These are phyloP conservation scores for Actinomortierella ambigua DNA, from an alignment of 371 early-diverging fungal genomes.

Conservation along the genomic window DNA sequence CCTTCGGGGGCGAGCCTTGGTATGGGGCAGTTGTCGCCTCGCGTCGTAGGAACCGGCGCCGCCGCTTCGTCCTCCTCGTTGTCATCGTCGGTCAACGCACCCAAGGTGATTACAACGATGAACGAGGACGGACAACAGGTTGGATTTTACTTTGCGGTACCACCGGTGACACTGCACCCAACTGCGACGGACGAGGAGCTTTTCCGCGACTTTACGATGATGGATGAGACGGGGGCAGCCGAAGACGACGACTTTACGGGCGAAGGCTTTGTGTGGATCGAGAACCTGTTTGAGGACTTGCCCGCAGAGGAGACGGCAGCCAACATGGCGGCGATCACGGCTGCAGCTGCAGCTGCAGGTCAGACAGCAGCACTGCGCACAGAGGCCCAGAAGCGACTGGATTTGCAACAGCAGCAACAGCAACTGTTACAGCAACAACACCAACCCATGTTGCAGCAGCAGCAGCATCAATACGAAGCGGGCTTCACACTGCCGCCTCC, in stretches of 20 bases:
- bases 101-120: conserved; percentile 32
- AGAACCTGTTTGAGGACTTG: conserved; percentile 41
- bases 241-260: conserved; percentile 4
- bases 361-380: not conserved
- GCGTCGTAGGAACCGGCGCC: conserved; percentile 2
- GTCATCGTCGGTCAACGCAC: too few relatives aligned
- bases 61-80: conserved; percentile 22
- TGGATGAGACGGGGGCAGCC: conserved; percentile 25
- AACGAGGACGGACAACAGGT: conserved; percentile 43
- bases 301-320: conserved; percentile 33
- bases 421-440: too few relatives aligned
- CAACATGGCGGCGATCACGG: conserved; percentile 36
- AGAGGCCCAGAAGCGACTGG: too few relatives aligned
- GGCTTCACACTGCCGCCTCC: too few relatives aligned
- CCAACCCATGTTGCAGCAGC: too few relatives aligned
- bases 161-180: conserved; percentile 31
- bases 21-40: too few relatives aligned
- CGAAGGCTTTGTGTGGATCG: conserved; percentile 44
- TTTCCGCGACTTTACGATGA: conserved; percentile 43
- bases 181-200: conserved; percentile 33
- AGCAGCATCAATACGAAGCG: too few relatives aligned
- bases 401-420: too few relatives aligned
- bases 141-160: conserved; percentile 38
- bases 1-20: too few relatives aligned
- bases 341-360: conserved; percentile 37